Conservation (phyloP, 2,329 filamentous ascomycete genomes). For the Fusarium subtropicale region DNA sequence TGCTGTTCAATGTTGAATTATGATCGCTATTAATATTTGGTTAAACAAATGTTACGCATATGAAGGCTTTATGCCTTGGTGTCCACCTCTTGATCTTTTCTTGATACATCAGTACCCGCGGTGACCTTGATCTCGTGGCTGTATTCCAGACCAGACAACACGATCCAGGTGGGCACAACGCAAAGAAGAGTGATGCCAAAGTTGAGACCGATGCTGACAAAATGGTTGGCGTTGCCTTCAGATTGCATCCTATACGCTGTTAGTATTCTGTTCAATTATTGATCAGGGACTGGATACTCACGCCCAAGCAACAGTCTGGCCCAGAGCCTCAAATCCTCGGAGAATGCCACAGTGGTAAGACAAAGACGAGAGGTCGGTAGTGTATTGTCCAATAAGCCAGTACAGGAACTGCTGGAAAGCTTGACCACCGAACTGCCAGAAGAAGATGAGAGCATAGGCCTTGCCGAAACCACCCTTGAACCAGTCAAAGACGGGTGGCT, state of each 20-base stretch:
- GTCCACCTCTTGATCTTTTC: slow-evolving; percentile 5
- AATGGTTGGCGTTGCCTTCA: slow-evolving; percentile 26
- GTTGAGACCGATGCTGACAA: slow-evolving; percentile 22
- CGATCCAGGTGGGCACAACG: slow-evolving; percentile 17
- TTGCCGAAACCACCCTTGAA: slow-evolving; percentile 37
- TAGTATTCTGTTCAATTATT: not conserved
- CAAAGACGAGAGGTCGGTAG: slow-evolving; percentile 6
- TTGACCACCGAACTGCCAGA: slow-evolving; percentile 39
- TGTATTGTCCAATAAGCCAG: slow-evolving; percentile 25
- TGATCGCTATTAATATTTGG: slow-evolving; percentile 1
- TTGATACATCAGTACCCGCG: not conserved
- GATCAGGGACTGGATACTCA: not conserved
- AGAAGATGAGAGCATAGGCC: slow-evolving; percentile 34
- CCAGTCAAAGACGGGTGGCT: slow-evolving; percentile 33
- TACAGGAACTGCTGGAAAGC: slow-evolving; percentile 32
- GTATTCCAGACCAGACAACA: slow-evolving; percentile 15
- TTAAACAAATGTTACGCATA: not conserved
- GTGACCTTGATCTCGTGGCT: slow-evolving; percentile 24
- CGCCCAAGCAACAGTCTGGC: slow-evolving; percentile 26
- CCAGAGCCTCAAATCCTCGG: slow-evolving; percentile 20
- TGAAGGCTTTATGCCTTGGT: not conserved
- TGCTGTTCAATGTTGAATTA: slow-evolving; percentile 23
- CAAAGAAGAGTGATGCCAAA: slow-evolving; percentile 23
- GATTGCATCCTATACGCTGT: slow-evolving; percentile 12
- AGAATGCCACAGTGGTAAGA: slow-evolving; percentile 28